These are phyloP conservation scores for Urtica urens DNA, from an alignment of 306 rosid genomes.

Conservation along the genomic window DNA sequence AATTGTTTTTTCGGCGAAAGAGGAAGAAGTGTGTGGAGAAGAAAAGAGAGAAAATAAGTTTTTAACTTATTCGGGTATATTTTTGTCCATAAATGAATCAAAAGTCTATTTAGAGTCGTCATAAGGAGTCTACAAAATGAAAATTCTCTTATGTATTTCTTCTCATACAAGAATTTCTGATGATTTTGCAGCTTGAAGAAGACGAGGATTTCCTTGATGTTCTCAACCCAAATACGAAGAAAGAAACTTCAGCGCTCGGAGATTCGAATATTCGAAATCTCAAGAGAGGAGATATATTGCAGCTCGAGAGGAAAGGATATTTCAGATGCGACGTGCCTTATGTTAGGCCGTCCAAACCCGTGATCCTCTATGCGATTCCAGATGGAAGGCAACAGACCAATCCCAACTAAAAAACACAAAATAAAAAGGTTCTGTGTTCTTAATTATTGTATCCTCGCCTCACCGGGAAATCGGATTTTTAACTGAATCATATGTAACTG, in stretches of 20 bases:
- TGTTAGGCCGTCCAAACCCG: slow-evolving; percentile 50
- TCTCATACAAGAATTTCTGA: background rate
- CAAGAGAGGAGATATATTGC: slow-evolving; percentile 64
- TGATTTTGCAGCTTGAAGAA: slow-evolving; percentile 71
- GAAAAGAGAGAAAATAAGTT: too few relatives aligned
- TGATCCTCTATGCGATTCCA: slow-evolving; percentile 64
- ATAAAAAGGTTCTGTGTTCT: too few relatives aligned
- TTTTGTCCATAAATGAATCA: too few relatives aligned
- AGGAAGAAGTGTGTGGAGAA: too few relatives aligned
- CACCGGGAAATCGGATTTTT: too few relatives aligned
- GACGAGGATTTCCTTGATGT: slow-evolving; percentile 72
- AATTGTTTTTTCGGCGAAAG: too few relatives aligned
- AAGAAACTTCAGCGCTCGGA: slow-evolving; percentile 63
- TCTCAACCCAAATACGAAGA: slow-evolving; percentile 67
- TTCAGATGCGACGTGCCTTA: slow-evolving; percentile 80
- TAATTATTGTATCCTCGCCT: too few relatives aligned
- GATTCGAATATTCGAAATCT: slow-evolving; percentile 75
- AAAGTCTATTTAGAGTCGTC: too few relatives aligned
- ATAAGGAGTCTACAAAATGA: too few relatives aligned
- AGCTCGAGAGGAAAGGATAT: slow-evolving; percentile 92
- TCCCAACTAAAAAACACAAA: slow-evolving; percentile 31
- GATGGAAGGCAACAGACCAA: slow-evolving; percentile 72
- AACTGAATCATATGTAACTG: too few relatives aligned
- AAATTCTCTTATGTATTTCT: too few relatives aligned
- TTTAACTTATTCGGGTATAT: too few relatives aligned